These are phyloP conservation scores for Acer yangbiense DNA, from an alignment of 345 rosid species.

Conservation along the genomic window DNA sequence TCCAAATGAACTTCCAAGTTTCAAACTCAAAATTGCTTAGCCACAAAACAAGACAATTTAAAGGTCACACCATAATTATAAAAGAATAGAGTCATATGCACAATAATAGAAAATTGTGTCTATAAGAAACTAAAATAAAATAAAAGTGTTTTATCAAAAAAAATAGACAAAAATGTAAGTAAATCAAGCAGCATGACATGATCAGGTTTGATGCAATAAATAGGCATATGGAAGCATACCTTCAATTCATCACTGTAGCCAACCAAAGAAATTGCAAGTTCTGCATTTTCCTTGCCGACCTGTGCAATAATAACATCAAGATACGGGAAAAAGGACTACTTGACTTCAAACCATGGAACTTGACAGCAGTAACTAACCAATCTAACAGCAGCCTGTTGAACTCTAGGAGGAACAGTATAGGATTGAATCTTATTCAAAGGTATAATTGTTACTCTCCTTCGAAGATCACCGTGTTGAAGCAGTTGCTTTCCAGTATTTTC, in stretches of 20 bases:
- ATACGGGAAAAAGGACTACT: background rate
- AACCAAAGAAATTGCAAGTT: conserved; percentile 89
- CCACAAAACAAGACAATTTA: background rate
- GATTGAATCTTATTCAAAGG: conserved; percentile 90
- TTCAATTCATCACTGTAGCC: conserved; percentile 73
- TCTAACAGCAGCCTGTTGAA: conserved; percentile 73
- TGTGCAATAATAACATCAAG: conserved; percentile 29
- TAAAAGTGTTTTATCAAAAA: too few species aligned
- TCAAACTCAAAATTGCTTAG: background rate
- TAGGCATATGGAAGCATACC: conserved; percentile 41
- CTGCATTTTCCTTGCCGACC: conserved; percentile 95
- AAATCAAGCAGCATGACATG: background rate
- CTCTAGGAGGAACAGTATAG: conserved; percentile 51
- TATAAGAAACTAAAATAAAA: background rate
- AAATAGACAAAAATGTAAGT: background rate
- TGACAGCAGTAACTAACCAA: conserved; percentile 55
- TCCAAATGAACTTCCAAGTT: background rate
- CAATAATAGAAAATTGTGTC: background rate
- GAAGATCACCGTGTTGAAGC: conserved; percentile 91
- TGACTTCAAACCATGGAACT: background rate
- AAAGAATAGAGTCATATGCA: background rate
- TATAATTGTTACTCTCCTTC: conserved; percentile 88
- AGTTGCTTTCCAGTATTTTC: conserved; percentile 92
- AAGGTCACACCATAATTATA: background rate
- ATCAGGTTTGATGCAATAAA: conserved; percentile 14